Percentiles rank a stretch among this genome's conserved stretches.
These are phyloP conservation scores for Lumnitzera racemosa DNA, from an alignment of 345 rosid species.

Conservation along the genomic window DNA sequence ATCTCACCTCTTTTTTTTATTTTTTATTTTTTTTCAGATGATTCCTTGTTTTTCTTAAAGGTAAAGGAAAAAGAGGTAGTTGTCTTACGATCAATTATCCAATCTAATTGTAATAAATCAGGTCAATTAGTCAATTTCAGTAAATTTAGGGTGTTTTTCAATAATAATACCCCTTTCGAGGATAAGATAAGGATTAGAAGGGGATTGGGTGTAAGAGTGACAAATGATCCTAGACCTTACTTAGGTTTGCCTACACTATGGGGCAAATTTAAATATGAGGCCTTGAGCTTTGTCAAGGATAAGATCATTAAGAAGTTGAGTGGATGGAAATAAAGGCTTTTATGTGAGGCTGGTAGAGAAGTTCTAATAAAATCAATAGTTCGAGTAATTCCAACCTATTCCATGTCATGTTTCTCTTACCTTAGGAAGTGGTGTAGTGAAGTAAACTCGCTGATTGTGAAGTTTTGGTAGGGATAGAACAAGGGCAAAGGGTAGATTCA, in stretches of 20 bases:
- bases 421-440: neutral
- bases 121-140: neutral
- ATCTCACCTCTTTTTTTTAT: neutral
- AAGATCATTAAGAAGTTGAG: neutral
- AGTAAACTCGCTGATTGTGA: neutral
- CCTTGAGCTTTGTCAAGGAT: neutral
- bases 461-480: too few species aligned
- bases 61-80: neutral
- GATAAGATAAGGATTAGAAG: too few species aligned
- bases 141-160: neutral
- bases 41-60: neutral
- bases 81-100: neutral
- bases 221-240: neutral
- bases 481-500: too few species aligned
- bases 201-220: neutral
- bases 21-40: neutral
- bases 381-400: neutral
- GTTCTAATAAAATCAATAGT: neutral
- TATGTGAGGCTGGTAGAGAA: neutral
- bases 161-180: too few species aligned
- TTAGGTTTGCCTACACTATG: neutral
- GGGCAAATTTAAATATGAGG: neutral
- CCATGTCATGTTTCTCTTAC: neutral
- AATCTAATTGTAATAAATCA: neutral
- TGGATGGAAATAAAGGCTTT: neutral